Evolutionary conservation across 73 alveolate genomes (phyloP).

Genomic region (Blepharisma japonicum): DNA sequence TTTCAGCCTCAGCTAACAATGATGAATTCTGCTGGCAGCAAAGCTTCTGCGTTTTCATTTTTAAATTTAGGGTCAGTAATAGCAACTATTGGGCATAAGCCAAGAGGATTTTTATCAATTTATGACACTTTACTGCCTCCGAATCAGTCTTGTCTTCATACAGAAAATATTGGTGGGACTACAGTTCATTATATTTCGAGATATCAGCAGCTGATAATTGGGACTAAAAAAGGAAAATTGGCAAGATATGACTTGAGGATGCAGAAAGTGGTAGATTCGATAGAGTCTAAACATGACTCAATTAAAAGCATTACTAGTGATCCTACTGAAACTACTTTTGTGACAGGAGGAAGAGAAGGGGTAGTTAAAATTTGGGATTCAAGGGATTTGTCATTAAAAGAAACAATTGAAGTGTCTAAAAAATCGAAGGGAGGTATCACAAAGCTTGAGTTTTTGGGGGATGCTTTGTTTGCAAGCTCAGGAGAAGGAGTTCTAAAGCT

Average conservation of each 20-base stretch:
- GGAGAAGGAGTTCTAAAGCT: slow-evolving; percentile 24
- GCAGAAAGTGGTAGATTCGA: neutral
- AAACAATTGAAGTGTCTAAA: neutral
- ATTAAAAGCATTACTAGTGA: slow-evolving; percentile 10
- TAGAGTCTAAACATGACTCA: slow-evolving; percentile 4
- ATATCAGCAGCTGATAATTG: slow-evolving; percentile 3
- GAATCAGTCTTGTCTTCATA: neutral
- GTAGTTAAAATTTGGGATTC: slow-evolving; percentile 11
- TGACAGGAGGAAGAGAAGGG: slow-evolving; percentile 28
- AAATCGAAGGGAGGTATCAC: neutral
- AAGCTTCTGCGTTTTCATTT: slow-evolving; percentile 8
- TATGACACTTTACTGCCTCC: slow-evolving; percentile 30
- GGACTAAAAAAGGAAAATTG: slow-evolving; percentile 14
- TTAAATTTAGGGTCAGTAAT: slow-evolving; percentile 14
- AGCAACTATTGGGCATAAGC: slow-evolving; percentile 27
- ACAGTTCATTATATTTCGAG: neutral
- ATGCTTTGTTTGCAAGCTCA: neutral
- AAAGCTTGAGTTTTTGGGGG: neutral
- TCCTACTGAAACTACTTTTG: neutral
- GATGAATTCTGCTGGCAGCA: neutral
- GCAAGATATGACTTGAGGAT: slow-evolving; percentile 1
- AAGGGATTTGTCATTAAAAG: neutral
- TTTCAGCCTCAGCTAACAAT: slow-evolving; percentile 26
- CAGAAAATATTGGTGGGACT: slow-evolving; percentile 26
- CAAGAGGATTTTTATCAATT: slow-evolving; percentile 19